A percentile compares a stretch with the other conserved stretches of the same genome.
Conservation (phyloP, 2,329 filamentous ascomycete species). For the Aspergillus hiratsukae region DNA sequence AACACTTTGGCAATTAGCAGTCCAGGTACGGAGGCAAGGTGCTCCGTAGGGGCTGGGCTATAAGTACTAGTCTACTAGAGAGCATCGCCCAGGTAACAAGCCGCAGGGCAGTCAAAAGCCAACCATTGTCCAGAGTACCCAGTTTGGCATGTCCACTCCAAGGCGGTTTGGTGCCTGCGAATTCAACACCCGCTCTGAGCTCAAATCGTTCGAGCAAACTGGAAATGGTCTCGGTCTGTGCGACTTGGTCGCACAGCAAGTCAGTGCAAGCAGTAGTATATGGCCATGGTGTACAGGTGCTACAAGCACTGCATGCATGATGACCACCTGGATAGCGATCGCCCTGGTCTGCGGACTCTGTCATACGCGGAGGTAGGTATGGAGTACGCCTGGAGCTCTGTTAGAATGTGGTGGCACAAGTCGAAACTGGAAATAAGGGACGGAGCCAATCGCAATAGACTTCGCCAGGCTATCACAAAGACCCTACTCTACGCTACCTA, state of each 20-base stretch:
- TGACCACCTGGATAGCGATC: too few relatives aligned
- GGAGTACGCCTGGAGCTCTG: too few relatives aligned
- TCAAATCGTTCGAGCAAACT: background rate
- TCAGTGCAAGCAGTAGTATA: background rate
- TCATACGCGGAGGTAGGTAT: too few relatives aligned
- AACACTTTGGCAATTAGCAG: background rate
- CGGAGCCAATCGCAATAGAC: background rate
- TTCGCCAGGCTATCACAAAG: conserved; percentile 4
- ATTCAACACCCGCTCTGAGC: background rate
- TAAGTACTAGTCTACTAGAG: background rate
- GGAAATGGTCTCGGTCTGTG: background rate
- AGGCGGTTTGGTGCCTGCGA: background rate
- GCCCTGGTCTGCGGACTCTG: too few relatives aligned
- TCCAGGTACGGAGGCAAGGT: background rate
- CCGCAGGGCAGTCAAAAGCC: background rate
- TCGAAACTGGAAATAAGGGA: background rate
- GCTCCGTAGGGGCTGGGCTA: background rate
- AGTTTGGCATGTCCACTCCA: background rate
- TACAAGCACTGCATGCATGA: background rate
- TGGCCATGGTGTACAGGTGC: background rate
- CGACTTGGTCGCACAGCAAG: background rate
- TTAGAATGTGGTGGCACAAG: too few relatives aligned
- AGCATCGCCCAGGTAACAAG: background rate
- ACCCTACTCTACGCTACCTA: conserved; percentile 23
- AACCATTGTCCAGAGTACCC: background rate